Base-by-base conservation (phyloP, 257 asterid genomes). In the Jaltomata sinuosa region DNA sequence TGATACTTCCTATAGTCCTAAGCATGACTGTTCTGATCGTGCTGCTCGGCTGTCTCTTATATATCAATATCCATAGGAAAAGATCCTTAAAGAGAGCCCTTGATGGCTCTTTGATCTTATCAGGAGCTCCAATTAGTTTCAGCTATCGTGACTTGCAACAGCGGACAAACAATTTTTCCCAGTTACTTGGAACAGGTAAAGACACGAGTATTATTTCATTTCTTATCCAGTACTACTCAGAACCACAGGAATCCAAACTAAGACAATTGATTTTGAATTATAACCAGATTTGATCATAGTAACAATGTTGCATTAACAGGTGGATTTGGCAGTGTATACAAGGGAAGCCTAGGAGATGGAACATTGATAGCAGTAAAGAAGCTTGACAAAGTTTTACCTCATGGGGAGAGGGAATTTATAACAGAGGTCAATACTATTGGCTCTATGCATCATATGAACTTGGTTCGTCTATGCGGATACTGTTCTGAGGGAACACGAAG, bases 361-460 rank as follows among this genome's bases (percentile, higher is more conserved):
- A 91, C 97, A 0, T 79, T 89, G 84, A 90, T 95, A 31, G 99
- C 97, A 16, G 99, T 95, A 42, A 95, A 95, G 87, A 95, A 90
- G 91, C 98, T 94, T 4, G 99, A 93, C 86, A 89, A 92, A 85
- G 84, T 95, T 80, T 87, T 95, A 61, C 98, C 99, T 6, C 98
- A 94, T 54, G 99, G 98, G 4, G 94, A 94, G 90, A 92, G 86
- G 85, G 99, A 94, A 89, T 95, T 95, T 49, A 84, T 95, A 29
- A 95, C 97, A 2, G 99, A 95, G 87, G 99, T 95, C 87, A 95
- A 89, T 87, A 93, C 97, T 8, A 95, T 95, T 11, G 90, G 99
- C 87, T 94, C 99, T 15, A 95, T 94, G 99, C 98, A 95, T 89
- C 99, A 95, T 52, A 89, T 93, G 97, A 95, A 94, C 88, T 87